phyloP scores from a whole-genome alignment of 352 stramenopile genomes.

The Thalassiosira exigua region DNA sequence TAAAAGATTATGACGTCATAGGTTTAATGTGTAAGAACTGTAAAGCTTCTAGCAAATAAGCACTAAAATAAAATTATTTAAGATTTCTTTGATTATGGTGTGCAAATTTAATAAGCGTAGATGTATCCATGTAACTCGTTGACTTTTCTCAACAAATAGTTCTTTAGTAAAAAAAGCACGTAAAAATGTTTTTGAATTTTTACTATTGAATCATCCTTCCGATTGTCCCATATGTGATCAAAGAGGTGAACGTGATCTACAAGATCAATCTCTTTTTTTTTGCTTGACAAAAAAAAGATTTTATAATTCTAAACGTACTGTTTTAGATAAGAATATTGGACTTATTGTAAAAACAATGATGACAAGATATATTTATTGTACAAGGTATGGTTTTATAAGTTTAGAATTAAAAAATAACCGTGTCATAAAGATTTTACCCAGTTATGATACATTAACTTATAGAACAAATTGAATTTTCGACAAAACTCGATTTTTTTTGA shows the following conservation, averaged over 20 bases:
- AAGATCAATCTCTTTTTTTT: constrained; percentile 78
- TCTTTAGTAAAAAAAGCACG: constrained; percentile 80
- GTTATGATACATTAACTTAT: constrained; percentile 48
- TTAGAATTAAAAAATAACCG: constrained; percentile 66
- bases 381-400: constrained; percentile 64
- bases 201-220: constrained; percentile 80
- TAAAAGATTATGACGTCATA: constrained; percentile 55
- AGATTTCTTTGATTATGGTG: constrained; percentile 81
- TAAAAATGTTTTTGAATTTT: constrained; percentile 82
- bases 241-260: constrained; percentile 81
- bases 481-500: constrained; percentile 70
- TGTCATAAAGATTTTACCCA: constrained; percentile 50
- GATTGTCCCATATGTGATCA: constrained; percentile 86
- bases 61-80: constrained; percentile 82
- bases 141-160: constrained; percentile 74
- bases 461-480: constrained; percentile 58
- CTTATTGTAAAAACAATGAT: constrained; percentile 82
- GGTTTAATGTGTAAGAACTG: constrained; percentile 61
- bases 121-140: constrained; percentile 71
- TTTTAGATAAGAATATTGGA: constrained; percentile 72
- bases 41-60: constrained; percentile 68
- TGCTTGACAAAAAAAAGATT: constrained; percentile 62
- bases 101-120: constrained; percentile 79
- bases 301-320: constrained; percentile 67
- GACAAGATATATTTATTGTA: constrained; percentile 82